phyloP scores from a whole-genome alignment of 1,284 basidiomycete species.

The Pascua guehoae region DNA sequence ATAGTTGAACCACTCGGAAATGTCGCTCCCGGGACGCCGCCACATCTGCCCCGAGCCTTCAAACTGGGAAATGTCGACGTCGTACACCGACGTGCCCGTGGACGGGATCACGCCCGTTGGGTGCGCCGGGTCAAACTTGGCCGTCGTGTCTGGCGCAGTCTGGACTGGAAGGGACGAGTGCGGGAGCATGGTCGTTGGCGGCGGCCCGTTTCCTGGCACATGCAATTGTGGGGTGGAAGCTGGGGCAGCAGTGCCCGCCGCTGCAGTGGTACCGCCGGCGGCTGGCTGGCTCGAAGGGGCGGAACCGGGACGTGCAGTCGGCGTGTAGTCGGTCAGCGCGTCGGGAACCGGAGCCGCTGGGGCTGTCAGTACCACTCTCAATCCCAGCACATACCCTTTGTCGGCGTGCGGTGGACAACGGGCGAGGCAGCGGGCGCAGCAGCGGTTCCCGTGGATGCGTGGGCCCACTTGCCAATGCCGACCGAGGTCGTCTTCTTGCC shows the following conservation, averaged over 20 bases:
- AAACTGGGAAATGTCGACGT: constrained; percentile 78
- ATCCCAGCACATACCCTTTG: constrained; percentile 19
- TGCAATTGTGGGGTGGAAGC: constrained; percentile 17
- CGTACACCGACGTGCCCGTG: constrained; percentile 73
- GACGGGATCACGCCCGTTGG: constrained; percentile 57
- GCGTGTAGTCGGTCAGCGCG: constrained; percentile 85
- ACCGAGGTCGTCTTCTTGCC: constrained; percentile 33
- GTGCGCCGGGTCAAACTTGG: constrained; percentile 60
- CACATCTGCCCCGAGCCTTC: constrained; percentile 75
- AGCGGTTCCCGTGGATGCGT: constrained; percentile 35
- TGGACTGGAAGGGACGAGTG: constrained; percentile 40
- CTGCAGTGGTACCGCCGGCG: not conserved
- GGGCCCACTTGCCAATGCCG: constrained; percentile 47
- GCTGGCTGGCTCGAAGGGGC: constrained; percentile 2
- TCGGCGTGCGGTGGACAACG: constrained; percentile 13
- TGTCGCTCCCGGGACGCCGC: constrained; percentile 85
- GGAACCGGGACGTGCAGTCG: constrained; percentile 64
- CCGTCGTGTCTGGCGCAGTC: constrained; percentile 12
- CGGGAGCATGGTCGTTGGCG: constrained; percentile 24
- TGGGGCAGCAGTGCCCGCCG: constrained; percentile 33
- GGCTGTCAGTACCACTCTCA: not conserved
- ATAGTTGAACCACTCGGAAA: constrained; percentile 99
- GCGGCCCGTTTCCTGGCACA: constrained; percentile 14
- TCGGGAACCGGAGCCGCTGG: constrained; percentile 55
- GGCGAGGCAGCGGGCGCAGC: constrained; percentile 22